A percentile compares a stretch with the other conserved stretches of the same genome.
Evolutionary conservation across 257 asterid species (phyloP).

Genomic region (Haberlea rhodopensis): DNA sequence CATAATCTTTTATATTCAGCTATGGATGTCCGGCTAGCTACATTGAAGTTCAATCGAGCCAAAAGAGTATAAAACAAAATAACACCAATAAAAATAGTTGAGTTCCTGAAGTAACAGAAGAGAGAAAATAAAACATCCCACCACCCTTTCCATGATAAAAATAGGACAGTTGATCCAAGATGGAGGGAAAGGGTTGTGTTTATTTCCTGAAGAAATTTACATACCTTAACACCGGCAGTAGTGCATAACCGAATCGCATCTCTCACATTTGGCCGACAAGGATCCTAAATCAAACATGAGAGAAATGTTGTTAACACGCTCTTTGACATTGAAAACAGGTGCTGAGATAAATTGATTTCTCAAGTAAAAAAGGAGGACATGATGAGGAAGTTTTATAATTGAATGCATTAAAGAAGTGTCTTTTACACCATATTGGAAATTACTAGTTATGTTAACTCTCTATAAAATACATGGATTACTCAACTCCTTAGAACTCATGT

Average conservation of each 20-base stretch:
- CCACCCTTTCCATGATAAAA: too few relatives aligned
- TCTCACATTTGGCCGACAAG: slow-evolving; percentile 81
- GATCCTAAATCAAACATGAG: slow-evolving; percentile 54
- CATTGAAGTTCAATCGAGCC: background rate
- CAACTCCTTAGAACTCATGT: too few relatives aligned
- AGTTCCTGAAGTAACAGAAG: background rate
- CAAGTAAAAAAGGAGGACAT: background rate
- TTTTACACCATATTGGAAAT: too few relatives aligned
- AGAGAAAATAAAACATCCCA: too few relatives aligned
- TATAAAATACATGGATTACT: too few relatives aligned
- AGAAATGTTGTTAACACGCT: background rate
- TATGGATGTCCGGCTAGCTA: background rate
- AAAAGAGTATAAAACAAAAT: too few relatives aligned
- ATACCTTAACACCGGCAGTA: slow-evolving; percentile 87
- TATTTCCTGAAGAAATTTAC: slow-evolving; percentile 3
- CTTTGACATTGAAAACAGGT: slow-evolving; percentile 7
- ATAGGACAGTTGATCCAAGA: background rate
- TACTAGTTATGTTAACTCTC: too few relatives aligned
- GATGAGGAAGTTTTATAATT: background rate
- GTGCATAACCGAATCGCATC: slow-evolving; percentile 74
- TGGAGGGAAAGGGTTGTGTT: background rate
- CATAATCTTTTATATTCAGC: background rate
- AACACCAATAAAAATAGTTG: background rate
- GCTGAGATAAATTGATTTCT: background rate
- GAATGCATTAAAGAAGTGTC: slow-evolving; percentile 3